Evolutionary conservation across 2,329 filamentous ascomycete genomes (phyloP).

Genomic region (Pseudogymnoascus pannorum): DNA sequence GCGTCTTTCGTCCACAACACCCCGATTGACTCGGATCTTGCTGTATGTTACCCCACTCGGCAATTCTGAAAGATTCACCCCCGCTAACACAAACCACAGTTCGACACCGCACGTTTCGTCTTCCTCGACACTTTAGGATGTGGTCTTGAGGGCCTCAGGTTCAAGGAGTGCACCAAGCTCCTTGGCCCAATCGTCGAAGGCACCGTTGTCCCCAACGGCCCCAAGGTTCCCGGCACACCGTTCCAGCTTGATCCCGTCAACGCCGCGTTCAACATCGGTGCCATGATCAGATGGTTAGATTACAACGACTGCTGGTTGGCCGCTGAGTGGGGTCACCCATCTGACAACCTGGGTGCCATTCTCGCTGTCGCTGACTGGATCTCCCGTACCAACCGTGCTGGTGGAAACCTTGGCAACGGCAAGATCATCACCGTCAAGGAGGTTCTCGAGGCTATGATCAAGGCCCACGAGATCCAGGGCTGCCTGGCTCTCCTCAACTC

Average conservation of each 20-base stretch:
- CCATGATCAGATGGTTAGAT: slow-evolving; percentile 98
- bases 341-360: slow-evolving; percentile 95
- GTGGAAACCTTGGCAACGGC: slow-evolving; percentile 73
- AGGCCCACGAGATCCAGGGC: slow-evolving; percentile 98
- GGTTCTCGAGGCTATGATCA: slow-evolving; percentile 95
- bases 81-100: slow-evolving; percentile 43
- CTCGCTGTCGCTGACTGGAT: slow-evolving; percentile 96
- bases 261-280: slow-evolving; percentile 96
- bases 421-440: slow-evolving; percentile 85
- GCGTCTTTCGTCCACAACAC: slow-evolving; percentile 91
- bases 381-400: slow-evolving; percentile 75
- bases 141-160: slow-evolving; percentile 88
- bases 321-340: slow-evolving; percentile 97
- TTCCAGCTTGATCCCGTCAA: slow-evolving; percentile 94
- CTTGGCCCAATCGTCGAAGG: slow-evolving; percentile 87
- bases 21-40: slow-evolving; percentile 82
- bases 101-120: slow-evolving; percentile 92
- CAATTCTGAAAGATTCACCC: neutral
- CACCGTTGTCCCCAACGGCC: slow-evolving; percentile 84
- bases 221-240: slow-evolving; percentile 82
- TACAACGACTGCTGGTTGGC: slow-evolving; percentile 99
- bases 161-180: slow-evolving; percentile 93
- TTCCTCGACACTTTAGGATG: slow-evolving; percentile 96
- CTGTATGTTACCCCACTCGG: slow-evolving; percentile 50
- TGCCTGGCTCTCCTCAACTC: slow-evolving; percentile 96